Evolutionary conservation across 305 asterid species (phyloP), one percentile per base, ranked within the genome.

Genomic region (Fraxinus velutina): DNA sequence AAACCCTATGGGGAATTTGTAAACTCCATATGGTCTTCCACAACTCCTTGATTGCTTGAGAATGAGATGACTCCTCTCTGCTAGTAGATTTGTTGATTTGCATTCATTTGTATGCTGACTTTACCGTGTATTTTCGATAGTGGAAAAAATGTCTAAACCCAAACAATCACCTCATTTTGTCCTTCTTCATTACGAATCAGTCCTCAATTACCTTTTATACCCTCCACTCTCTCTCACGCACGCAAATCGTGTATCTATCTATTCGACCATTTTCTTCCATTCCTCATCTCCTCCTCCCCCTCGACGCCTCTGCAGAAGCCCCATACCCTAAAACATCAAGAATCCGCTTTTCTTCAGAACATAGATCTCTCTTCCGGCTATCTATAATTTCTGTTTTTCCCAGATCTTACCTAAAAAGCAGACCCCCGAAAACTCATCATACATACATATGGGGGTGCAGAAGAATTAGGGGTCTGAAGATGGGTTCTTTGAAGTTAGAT

Each of bases 401-500:
- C 21, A 15, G 62, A 50, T 50, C 22, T 50, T 15, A 5, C 62
- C 21, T 4, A 50, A 50, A 50, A 15, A 50, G 21, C 7, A 15
- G 62, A 15, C 62, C 4, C 22, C 62, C 62, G 62, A 50, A 3
- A 50, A 50, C 60, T 1, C 6, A 4, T 50, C 60, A 50, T 50
- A 50, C 21, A 50, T 0, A 50, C 47, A 39, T 39, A 39, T 50
- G 15, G 60, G 6, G 60, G 21, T 50, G 15, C 15, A 50, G 60
- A 15, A 50, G 62, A 50, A 50, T 50, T 50, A 15, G 62, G 22
- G 17, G 2, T 72, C 19, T 2, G 42, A 9, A 70, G 17, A 91
- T 90, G 92, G 81, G 79, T 79, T 86, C 88, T 6, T 44, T 80
- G 22, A 81, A 81, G 77, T 75, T 76, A 88, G 92, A 90, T 87